Base-by-base conservation (phyloP, 208 protist genomes). In the Wallacemonas sp. region DNA sequence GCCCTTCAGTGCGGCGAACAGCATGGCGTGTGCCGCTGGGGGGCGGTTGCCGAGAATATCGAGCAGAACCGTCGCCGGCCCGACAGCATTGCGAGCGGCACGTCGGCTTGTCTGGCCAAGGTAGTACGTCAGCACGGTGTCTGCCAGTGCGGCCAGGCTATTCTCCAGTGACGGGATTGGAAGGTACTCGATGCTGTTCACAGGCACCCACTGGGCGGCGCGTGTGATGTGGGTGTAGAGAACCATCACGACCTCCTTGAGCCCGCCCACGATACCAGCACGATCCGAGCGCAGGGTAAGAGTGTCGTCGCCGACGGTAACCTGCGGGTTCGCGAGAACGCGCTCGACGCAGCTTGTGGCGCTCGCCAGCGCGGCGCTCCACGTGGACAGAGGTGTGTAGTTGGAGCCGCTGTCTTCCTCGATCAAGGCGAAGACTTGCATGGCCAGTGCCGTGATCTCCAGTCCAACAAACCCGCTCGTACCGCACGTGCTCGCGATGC, bases 91-190 rank as follows among this genome's bases (percentile, higher is more conserved):
- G 21, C 41, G 73, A 33, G 70, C 63, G 48, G 71, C 47, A 30
- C 47, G 32, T 27, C 32, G 24, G 44, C 23, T 30, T 6, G 68
- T 62, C 39, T 67, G 33, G n/a, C 8, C n/a, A 43, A 77, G 68
- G 64, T 93, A 93, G 74, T 87, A 92, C 38, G 70, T 76, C 48
- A 93, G 65, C 24, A 85, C 55, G 21, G 61, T 34, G 43, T 92
- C 87, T 14, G 81, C 66, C 14, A 95, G 61, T 34, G 76, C 80
- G 23, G 80, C 84, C 44, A 95, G 76, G 9, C 72, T 57, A 64
- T 95, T 93, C 64, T 95, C 85, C 41, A 77, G 74, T 23, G 76
- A 60, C 48, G 86, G 77, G 16, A 92, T 57, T 48, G 74, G 75
- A 34, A 88, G 72, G 69, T 92, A 89, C 33, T 83, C 73, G 36